phyloP scores from a whole-genome alignment of 2,329 filamentous ascomycete species.

The Cordyceps militaris region DNA sequence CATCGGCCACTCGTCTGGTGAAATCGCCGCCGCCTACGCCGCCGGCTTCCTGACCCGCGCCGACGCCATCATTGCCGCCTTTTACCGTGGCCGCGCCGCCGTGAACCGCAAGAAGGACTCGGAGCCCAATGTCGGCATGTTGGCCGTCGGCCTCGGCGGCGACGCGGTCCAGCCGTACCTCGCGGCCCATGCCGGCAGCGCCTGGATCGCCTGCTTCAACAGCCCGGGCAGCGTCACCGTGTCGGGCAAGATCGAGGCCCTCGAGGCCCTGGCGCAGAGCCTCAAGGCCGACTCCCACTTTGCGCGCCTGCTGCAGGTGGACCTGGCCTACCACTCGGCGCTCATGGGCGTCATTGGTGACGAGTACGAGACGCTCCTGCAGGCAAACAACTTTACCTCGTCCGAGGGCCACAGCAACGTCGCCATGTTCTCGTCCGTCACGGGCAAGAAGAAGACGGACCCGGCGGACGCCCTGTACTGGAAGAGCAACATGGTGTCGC shows the following conservation, averaged over 20 bases:
- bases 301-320: constrained; percentile 34
- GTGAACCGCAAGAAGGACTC: constrained; percentile 3
- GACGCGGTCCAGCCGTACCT: neutral
- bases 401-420: neutral
- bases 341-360: constrained; percentile 30
- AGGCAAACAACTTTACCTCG: neutral
- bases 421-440: constrained; percentile 2
- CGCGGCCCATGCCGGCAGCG: neutral
- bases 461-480: constrained; percentile 12
- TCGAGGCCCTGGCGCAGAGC: constrained; percentile 31
- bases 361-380: neutral
- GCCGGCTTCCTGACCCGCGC: constrained; percentile 15
- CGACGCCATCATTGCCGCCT: constrained; percentile 24
- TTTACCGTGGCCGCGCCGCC: constrained; percentile 21
- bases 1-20: constrained; percentile 33
- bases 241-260: constrained; percentile 22
- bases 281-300: constrained; percentile 33
- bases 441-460: neutral
- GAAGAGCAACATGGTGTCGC: constrained; percentile 16
- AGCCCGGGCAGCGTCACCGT: constrained; percentile 37
- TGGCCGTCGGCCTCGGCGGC: constrained; percentile 18
- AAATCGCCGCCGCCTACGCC: constrained; percentile 32
- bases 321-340: constrained; percentile 41
- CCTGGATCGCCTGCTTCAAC: constrained; percentile 29
- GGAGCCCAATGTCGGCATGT: constrained; percentile 38